Percentiles rank a stretch among this genome's conserved stretches.
phyloP scores from a whole-genome alignment of 2,329 filamentous ascomycete species.

The Pseudocercospora fuligena region DNA sequence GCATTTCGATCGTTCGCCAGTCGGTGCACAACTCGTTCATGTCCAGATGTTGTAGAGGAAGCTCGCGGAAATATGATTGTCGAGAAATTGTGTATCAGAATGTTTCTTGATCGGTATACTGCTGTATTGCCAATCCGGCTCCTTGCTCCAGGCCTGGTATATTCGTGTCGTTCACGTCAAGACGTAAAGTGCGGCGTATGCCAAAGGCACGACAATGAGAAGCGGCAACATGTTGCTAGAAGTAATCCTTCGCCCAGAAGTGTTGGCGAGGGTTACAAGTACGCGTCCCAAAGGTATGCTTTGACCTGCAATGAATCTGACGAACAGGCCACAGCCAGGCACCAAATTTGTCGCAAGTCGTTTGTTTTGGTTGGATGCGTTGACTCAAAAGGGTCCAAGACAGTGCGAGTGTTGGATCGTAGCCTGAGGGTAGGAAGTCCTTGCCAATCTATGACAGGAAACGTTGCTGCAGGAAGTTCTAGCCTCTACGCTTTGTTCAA shows the following conservation, averaged over 20 bases:
- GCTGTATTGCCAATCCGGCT: background rate
- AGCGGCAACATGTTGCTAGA: slow-evolving; percentile 21
- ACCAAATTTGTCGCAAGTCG: background rate
- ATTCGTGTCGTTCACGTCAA: slow-evolving; percentile 18
- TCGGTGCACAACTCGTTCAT: slow-evolving; percentile 7
- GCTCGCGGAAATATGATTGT: background rate
- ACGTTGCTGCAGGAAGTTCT: background rate
- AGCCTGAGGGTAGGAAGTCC: slow-evolving; percentile 7
- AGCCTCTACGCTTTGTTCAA: background rate
- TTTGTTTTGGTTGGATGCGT: background rate
- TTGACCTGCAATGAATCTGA: slow-evolving; percentile 4
- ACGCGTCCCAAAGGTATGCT: slow-evolving; percentile 6
- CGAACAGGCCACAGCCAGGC: background rate
- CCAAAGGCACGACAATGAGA: slow-evolving; percentile 22
- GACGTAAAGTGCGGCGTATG: slow-evolving; percentile 24
- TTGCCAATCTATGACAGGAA: slow-evolving; percentile 10
- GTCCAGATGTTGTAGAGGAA: background rate
- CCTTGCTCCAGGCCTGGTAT: background rate
- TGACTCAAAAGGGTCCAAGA: background rate
- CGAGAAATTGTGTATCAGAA: background rate
- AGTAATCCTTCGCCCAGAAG: slow-evolving; percentile 3
- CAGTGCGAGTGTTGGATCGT: background rate
- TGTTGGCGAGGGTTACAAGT: slow-evolving; percentile 5
- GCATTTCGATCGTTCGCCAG: slow-evolving; percentile 8
- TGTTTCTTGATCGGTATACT: background rate